These are phyloP conservation scores for Alternaria triticimaculans DNA, from an alignment of 2,329 filamentous ascomycete genomes.

Conservation along the genomic window DNA sequence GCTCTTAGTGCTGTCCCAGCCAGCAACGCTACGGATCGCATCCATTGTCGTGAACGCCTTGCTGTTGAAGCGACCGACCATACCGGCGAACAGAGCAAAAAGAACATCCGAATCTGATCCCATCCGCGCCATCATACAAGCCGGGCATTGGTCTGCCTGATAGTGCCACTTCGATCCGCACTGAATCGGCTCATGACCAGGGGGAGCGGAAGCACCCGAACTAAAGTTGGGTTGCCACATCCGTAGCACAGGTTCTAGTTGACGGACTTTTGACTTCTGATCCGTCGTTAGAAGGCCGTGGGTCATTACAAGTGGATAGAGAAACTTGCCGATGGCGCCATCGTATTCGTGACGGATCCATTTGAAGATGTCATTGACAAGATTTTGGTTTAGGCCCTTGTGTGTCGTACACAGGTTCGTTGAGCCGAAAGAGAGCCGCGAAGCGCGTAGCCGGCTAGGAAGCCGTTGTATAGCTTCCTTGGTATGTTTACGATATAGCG, in stretches of 20 bases:
- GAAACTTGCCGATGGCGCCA: slow-evolving; percentile 27
- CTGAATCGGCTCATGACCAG: slow-evolving; percentile 21
- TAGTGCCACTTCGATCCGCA: slow-evolving; percentile 26
- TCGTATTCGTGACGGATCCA: slow-evolving; percentile 35
- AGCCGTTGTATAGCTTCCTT: slow-evolving; percentile 27
- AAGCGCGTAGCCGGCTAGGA: slow-evolving; percentile 29
- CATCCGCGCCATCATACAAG: slow-evolving; percentile 41
- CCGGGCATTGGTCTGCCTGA: slow-evolving; percentile 32
- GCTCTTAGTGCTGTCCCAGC: slow-evolving; percentile 19
- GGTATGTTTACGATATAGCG: slow-evolving; percentile 11
- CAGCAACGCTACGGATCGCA: slow-evolving; percentile 2
- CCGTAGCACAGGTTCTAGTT: slow-evolving; percentile 37
- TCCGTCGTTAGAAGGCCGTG: slow-evolving; percentile 14
- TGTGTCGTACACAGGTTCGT: slow-evolving; percentile 33
- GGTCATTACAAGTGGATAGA: slow-evolving; percentile 35
- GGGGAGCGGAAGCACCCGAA: slow-evolving; percentile 18
- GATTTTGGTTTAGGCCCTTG: slow-evolving; percentile 24
- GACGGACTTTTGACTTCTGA: slow-evolving; percentile 26
- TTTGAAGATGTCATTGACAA: slow-evolving; percentile 31
- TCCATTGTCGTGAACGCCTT: slow-evolving; percentile 2
- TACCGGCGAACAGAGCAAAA: slow-evolving; percentile 34
- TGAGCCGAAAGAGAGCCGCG: slow-evolving; percentile 15
- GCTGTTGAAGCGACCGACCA: slow-evolving; percentile 25
- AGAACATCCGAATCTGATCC: slow-evolving; percentile 31
- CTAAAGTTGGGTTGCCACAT: slow-evolving; percentile 35